phyloP scores from a whole-genome alignment of 345 rosid genomes.

The Populus deltoides region DNA sequence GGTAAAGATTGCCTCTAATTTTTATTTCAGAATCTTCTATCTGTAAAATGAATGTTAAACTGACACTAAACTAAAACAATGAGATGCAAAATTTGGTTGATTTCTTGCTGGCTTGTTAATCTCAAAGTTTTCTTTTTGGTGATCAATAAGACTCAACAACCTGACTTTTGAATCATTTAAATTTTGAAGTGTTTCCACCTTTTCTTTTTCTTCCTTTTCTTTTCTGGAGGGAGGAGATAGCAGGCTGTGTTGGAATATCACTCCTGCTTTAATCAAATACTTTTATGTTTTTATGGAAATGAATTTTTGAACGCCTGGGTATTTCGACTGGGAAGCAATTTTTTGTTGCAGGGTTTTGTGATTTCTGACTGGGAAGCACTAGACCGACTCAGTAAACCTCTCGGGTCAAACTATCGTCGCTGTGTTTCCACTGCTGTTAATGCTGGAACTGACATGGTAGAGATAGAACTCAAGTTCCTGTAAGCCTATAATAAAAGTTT shows the following conservation, averaged over 20 bases:
- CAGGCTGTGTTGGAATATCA: not conserved
- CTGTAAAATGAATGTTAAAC: not conserved
- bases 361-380: constrained; percentile 88
- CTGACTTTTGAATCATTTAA: not conserved
- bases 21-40: not conserved
- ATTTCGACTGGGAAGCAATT: not conserved
- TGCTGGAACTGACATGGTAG: constrained; percentile 95
- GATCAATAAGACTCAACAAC: not conserved
- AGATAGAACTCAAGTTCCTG: not conserved
- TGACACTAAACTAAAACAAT: not conserved
- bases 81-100: not conserved
- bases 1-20: constrained; percentile 36
- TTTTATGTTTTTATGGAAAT: not conserved
- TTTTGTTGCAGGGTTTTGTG: constrained; percentile 63
- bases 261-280: not conserved
- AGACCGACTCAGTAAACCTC: constrained; percentile 58
- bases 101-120: not conserved
- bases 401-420: constrained; percentile 62
- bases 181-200: not conserved
- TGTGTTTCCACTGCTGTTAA: constrained; percentile 59
- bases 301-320: not conserved
- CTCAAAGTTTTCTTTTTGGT: not conserved
- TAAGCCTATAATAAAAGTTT: not conserved
- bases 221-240: not conserved
- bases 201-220: not conserved